Conservation (phyloP, 495 filamentous ascomycete genomes). For the Penicillium silybi region DNA sequence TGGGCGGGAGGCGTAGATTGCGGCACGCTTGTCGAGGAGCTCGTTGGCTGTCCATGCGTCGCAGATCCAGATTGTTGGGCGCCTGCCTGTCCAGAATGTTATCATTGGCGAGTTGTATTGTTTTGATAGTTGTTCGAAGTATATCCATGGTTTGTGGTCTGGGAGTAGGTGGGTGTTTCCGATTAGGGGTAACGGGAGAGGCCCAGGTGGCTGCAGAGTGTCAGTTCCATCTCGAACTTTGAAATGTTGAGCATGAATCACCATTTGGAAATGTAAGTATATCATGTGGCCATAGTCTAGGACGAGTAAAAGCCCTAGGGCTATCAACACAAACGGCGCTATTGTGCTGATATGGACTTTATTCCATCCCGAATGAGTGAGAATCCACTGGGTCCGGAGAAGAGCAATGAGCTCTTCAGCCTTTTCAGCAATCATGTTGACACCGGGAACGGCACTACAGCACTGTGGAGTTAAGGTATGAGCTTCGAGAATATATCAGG, state of each 20-base stretch:
- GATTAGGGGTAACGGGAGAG: slow-evolving; percentile 30
- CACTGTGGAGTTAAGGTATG: neutral
- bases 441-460: neutral
- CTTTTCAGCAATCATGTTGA: slow-evolving; percentile 12
- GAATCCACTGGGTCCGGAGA: neutral
- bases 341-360: neutral
- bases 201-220: slow-evolving; percentile 50
- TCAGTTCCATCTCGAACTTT: neutral
- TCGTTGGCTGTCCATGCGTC: slow-evolving; percentile 62
- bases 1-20: slow-evolving; percentile 24
- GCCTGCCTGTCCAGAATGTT: slow-evolving; percentile 62
- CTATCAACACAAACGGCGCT: neutral
- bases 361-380: neutral
- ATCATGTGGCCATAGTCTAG: slow-evolving; percentile 13
- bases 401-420: slow-evolving; percentile 7
- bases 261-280: slow-evolving; percentile 14
- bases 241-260: neutral
- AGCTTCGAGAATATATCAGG: neutral
- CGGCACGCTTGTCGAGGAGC: slow-evolving; percentile 27
- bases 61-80: slow-evolving; percentile 63
- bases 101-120: slow-evolving; percentile 33
- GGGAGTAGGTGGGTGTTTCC: slow-evolving; percentile 59
- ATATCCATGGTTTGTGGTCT: slow-evolving; percentile 60
- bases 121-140: slow-evolving; percentile 58
- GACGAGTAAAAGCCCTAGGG: neutral